Conservation (phyloP, 768 basidiomycete species). For the Thelephora ganbajun region DNA sequence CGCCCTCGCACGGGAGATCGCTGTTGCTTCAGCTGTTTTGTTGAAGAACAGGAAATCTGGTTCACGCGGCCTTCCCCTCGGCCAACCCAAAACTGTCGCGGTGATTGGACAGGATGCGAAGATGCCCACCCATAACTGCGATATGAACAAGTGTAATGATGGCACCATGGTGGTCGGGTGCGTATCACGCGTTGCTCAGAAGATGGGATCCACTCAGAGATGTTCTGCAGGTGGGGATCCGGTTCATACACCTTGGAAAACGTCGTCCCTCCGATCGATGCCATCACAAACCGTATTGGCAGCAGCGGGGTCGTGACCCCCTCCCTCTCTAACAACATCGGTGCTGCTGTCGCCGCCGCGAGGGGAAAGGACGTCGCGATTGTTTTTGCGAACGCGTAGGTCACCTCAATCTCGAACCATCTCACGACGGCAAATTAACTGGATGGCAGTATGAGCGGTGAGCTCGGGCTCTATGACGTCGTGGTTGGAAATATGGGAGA, state of each 20-base stretch:
- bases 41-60: conserved; percentile 38
- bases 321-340: conserved; percentile 35
- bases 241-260: background rate
- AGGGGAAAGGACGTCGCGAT: conserved; percentile 35
- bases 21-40: conserved; percentile 46
- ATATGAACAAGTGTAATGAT: conserved; percentile 32
- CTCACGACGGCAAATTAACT: background rate
- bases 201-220: background rate
- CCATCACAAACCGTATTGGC: conserved; percentile 28
- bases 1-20: conserved; percentile 31
- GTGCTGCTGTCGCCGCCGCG: conserved; percentile 28
- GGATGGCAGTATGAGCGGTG: background rate
- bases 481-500: conserved; percentile 21
- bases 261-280: conserved; percentile 15
- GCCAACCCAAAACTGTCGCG: conserved; percentile 32
- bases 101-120: conserved; percentile 48
- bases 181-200: background rate
- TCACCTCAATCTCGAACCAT: conserved; percentile 7
- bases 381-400: conserved; percentile 37
- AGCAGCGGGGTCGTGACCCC: conserved; percentile 25
- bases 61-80: conserved; percentile 25
- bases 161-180: conserved; percentile 12
- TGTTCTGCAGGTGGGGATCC: conserved; percentile 13
- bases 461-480: conserved; percentile 17
- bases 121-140: conserved; percentile 33